Percentiles rank a stretch among this genome's conserved stretches.
These are phyloP conservation scores for Annulohypoxylon bovei DNA, from an alignment of 495 filamentous ascomycete species.

Conservation along the genomic window DNA sequence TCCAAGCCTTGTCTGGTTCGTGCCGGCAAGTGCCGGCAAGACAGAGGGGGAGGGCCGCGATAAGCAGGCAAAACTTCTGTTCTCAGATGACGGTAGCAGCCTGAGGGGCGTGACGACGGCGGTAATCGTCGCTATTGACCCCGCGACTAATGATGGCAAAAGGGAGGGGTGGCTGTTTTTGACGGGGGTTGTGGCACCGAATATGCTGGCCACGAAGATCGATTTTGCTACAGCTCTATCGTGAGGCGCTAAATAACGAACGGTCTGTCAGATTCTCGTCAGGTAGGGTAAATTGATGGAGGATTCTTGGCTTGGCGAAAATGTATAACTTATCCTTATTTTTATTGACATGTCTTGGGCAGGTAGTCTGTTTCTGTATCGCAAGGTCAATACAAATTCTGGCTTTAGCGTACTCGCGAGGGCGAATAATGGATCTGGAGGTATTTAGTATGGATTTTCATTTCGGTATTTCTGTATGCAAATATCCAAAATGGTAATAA, in stretches of 20 bases:
- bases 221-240: conserved; percentile 50
- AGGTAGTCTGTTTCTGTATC: no score
- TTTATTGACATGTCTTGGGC: no score
- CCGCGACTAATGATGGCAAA: conserved; percentile 45
- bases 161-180: conserved; percentile 68
- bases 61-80: conserved; percentile 54
- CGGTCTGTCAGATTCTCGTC: no score
- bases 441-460: no score
- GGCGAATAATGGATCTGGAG: no score
- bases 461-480: no score
- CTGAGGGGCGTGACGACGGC: conserved; percentile 63
- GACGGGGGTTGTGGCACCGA: conserved; percentile 65
- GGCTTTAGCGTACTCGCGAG: no score
- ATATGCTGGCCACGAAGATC: conserved; percentile 63
- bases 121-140: conserved; percentile 64
- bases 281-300: no score
- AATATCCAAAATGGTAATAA: no score
- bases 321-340: no score
- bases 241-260: background rate
- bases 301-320: no score
- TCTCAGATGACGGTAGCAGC: conserved; percentile 66
- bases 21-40: conserved; percentile 39
- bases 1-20: conserved; percentile 57
- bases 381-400: no score
- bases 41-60: conserved; percentile 47